phyloP scores from a whole-genome alignment of 2,329 filamentous ascomycete genomes.

The Microdochium trichocladiopsis region DNA sequence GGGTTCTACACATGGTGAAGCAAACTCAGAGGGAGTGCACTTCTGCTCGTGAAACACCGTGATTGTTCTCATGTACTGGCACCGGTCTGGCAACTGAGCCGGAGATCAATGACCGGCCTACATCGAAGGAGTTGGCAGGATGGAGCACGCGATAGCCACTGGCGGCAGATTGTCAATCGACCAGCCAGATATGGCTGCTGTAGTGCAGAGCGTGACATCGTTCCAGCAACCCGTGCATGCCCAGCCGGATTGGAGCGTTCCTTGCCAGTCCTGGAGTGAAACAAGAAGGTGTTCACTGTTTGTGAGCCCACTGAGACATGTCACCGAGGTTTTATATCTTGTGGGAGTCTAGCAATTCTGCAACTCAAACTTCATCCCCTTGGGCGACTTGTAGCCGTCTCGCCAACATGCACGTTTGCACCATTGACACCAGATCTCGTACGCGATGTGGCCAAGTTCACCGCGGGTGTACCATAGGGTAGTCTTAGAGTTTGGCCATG shows the following conservation, averaged over 20 bases:
- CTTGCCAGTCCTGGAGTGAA: not conserved
- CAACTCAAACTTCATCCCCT: not conserved
- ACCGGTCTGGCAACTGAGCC: not conserved
- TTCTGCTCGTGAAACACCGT: no score
- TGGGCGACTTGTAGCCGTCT: not conserved
- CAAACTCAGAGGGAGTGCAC: no score
- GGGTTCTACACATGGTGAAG: not conserved
- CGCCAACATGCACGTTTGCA: not conserved
- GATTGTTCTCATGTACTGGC: not conserved
- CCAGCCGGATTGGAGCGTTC: not conserved
- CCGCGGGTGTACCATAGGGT: not conserved
- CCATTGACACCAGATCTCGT: not conserved
- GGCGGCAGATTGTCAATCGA: not conserved
- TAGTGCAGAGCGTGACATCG: not conserved
- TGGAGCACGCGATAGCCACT: not conserved
- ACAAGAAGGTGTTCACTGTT: not conserved
- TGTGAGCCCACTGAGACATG: not conserved
- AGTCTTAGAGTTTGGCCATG: not conserved
- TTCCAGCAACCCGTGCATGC: not conserved
- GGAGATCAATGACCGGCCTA: not conserved
- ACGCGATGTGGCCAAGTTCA: not conserved
- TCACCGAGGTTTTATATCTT: not conserved
- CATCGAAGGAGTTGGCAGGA: not conserved
- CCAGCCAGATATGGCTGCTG: not conserved
- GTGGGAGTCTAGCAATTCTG: not conserved